Base-by-base conservation (phyloP, 164 flowering plant species). In the Annona squamosa region DNA sequence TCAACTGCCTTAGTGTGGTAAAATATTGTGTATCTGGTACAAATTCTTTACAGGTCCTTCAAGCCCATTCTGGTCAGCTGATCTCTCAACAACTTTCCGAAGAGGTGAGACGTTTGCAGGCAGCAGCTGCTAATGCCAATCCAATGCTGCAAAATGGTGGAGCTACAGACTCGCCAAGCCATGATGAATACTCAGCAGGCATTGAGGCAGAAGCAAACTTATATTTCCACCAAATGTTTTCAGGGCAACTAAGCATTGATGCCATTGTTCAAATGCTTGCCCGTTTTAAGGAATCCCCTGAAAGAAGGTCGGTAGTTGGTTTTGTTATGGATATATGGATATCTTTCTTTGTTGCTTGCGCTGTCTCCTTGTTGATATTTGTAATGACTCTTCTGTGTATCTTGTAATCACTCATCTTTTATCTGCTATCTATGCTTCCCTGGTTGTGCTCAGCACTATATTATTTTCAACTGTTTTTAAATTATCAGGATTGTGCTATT, bases 181-280 rank as follows among this genome's bases (percentile, higher is more conserved):
- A 91, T 70, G 92, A 86, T 77, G 92, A 84, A 77, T 84, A 79
- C 77, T 80, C 88, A 16, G 92, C 86, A 71, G 97, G 92, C 65
- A 83, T 96, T 73, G 98, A 96, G 81, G 77, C 85, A 5, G 97
- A 92, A 84, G 90, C 96, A 66, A 96, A 93, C 79, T 79, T 87
- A 41, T 92, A 89, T 73, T 92, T 96, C 81, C 93, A 91, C 69
- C 87, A 89, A 74, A 87, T 96, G 85, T 96, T 90, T 77, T 85
- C 88, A 70, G 94, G 91, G 75, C 88, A 86, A 74, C 79, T 93
- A 79, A 72, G 88, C 43, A 80, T 90, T 80, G 94, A 89, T 72
- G 84, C 88, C 16, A 85, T 92, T 91, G 89, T 96, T 77, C 88
- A 90, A 79, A 89, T 86, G 96, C 97, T 96, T 80, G 84, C 93